These are phyloP conservation scores for Phanerochaete carnosa DNA, from an alignment of 768 basidiomycete species.

Conservation along the genomic window DNA sequence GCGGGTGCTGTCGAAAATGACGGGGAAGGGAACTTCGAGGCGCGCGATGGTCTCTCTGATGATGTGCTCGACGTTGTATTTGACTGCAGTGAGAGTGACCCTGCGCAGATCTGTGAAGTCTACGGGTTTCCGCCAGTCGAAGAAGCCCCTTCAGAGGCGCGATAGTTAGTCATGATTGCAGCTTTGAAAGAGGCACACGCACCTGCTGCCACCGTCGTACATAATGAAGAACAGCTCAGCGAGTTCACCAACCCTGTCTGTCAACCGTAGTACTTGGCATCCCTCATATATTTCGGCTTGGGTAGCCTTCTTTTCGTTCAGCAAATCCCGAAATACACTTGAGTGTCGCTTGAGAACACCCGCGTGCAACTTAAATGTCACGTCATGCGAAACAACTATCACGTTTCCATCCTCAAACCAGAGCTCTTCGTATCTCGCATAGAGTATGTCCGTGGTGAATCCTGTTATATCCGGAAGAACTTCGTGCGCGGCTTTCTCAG, in stretches of 20 bases:
- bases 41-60: not conserved
- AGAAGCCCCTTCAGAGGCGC: not conserved
- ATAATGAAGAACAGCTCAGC: not conserved
- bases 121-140: not conserved
- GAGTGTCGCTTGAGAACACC: slow-evolving; percentile 11
- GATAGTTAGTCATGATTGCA: not conserved
- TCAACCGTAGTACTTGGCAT: slow-evolving; percentile 16
- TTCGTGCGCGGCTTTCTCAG: not conserved
- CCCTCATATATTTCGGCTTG: slow-evolving; percentile 14
- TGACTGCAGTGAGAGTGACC: not conserved
- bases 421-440: slow-evolving; percentile 6
- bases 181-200: not conserved
- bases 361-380: not conserved
- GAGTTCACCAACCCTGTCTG: not conserved
- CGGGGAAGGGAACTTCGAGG: not conserved
- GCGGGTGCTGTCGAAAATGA: not conserved
- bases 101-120: not conserved
- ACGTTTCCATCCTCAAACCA: slow-evolving; percentile 8
- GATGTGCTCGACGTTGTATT: not conserved
- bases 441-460: not conserved
- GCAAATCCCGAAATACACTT: slow-evolving; percentile 20
- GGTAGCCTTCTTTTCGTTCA: slow-evolving; percentile 10
- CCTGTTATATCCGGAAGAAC: not conserved
- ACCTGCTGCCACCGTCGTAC: not conserved
- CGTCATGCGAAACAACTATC: not conserved